Evolutionary conservation across 2,329 filamentous ascomycete species (phyloP).

Genomic region (Cytospora schulzeri): DNA sequence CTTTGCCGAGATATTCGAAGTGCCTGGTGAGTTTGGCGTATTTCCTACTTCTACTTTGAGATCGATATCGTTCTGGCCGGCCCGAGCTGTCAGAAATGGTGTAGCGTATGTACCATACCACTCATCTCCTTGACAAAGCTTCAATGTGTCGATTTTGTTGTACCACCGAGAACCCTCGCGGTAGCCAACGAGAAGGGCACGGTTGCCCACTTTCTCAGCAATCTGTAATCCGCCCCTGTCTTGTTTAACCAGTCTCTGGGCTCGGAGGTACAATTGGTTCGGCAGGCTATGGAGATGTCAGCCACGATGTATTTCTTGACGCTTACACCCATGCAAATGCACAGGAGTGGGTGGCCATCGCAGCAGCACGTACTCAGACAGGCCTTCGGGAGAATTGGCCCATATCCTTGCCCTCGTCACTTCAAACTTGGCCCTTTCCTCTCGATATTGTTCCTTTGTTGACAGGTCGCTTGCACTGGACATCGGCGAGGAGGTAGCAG

Average conservation of each 20-base stretch:
- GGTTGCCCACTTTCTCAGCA: not conserved
- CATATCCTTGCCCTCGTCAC: not conserved
- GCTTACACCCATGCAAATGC: not conserved
- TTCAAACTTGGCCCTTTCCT: not conserved
- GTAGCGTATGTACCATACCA: conserved; percentile 14
- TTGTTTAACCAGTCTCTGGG: not conserved
- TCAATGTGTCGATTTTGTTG: not conserved
- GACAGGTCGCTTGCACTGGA: not conserved
- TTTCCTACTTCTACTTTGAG: not conserved
- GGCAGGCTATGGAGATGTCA: conserved; percentile 7
- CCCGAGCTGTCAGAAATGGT: conserved; percentile 11
- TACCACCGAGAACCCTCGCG: not conserved
- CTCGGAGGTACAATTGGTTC: conserved; percentile 3
- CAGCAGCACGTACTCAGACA: not conserved
- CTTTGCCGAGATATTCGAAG: not conserved
- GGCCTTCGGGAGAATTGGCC: not conserved
- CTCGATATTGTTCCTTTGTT: not conserved
- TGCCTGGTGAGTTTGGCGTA: not conserved
- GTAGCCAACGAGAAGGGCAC: conserved; percentile 11
- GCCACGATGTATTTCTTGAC: not conserved
- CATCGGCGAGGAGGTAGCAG: not conserved
- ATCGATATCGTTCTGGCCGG: not conserved
- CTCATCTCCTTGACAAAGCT: conserved; percentile 10
- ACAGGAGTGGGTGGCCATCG: not conserved
- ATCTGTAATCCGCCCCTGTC: not conserved